Percentiles rank a stretch among this genome's conserved stretches.
These are phyloP conservation scores for Lepraria neglecta DNA, from an alignment of 495 filamentous ascomycete species.

Conservation along the genomic window DNA sequence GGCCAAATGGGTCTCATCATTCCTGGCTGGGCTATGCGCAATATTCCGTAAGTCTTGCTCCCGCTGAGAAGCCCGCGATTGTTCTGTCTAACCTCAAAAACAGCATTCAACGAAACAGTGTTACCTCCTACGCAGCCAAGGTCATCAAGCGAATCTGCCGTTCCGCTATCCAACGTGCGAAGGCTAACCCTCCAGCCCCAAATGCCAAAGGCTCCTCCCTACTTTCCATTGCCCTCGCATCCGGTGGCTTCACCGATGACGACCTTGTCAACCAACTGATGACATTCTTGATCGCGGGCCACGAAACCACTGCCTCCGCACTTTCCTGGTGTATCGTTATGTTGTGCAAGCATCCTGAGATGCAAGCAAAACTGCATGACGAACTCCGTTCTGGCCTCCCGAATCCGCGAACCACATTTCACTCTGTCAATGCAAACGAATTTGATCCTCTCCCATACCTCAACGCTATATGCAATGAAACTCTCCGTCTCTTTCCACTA, in stretches of 20 bases:
- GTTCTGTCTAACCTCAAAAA: not conserved
- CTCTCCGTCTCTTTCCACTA: conserved; percentile 45
- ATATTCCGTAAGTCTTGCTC: conserved; percentile 11
- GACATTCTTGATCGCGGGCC: conserved; percentile 49
- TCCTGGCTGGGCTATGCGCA: conserved; percentile 4
- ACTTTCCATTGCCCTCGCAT: conserved; percentile 59
- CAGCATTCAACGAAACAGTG: conserved; percentile 13
- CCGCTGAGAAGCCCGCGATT: not conserved
- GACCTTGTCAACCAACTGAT: conserved; percentile 50
- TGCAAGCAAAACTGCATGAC: conserved; percentile 42
- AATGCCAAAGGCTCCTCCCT: conserved; percentile 23
- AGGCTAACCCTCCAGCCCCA: conserved; percentile 4
- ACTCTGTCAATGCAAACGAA: conserved; percentile 31
- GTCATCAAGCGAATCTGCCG: conserved; percentile 11
- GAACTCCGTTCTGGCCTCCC: conserved; percentile 38
- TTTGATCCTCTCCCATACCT: conserved; percentile 48
- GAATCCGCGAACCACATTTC: conserved; percentile 13
- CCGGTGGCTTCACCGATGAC: conserved; percentile 49
- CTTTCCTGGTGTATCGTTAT: conserved; percentile 50
- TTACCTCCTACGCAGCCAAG: conserved; percentile 4
- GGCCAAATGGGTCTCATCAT: conserved; percentile 11
- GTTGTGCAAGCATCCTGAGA: conserved; percentile 41
- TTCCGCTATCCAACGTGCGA: conserved; percentile 6
- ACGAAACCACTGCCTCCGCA: conserved; percentile 51
- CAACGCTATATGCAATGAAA: conserved; percentile 48